Conservation (phyloP, 805 yeast species). For the Wickerhamia fluorescens region DNA sequence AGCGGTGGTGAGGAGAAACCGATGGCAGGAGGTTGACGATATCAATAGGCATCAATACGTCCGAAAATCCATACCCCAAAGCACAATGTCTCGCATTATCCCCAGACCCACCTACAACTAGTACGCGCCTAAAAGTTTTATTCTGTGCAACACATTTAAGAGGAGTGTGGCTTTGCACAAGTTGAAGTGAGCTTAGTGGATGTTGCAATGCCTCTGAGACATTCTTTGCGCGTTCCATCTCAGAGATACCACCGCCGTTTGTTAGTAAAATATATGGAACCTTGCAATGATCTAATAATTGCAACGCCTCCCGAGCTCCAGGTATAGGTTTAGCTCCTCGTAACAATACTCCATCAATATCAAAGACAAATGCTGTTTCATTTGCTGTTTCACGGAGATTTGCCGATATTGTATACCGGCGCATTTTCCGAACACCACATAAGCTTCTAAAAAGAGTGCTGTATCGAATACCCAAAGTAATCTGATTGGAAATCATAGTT, state of each 20-base stretch:
- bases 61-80: conserved; percentile 64
- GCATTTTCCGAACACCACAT: too few species aligned
- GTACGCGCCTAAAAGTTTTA: conserved; percentile 46
- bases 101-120: conserved; percentile 79
- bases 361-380: conserved; percentile 30
- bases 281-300: conserved; percentile 41
- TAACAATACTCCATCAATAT: conserved; percentile 82
- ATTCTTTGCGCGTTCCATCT: conserved; percentile 48
- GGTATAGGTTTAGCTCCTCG: conserved; percentile 66
- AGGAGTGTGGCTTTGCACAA: conserved; percentile 87
- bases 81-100: conserved; percentile 72
- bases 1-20: conserved; percentile 66
- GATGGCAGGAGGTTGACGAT: conserved; percentile 49
- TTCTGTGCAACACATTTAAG: conserved; percentile 51
- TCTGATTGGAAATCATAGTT: too few species aligned
- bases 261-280: conserved; percentile 82
- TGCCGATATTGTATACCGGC: too few species aligned
- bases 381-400: too few species aligned
- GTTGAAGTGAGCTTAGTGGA: conserved; percentile 50
- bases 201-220: conserved; percentile 40
- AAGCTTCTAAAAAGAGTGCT: too few species aligned
- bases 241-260: conserved; percentile 84
- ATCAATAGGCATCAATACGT: conserved; percentile 70
- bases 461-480: too few species aligned
- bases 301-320: conserved; percentile 55